Conservation (phyloP, 2,329 filamentous ascomycete species). For the Ceratocystis huliohia region DNA sequence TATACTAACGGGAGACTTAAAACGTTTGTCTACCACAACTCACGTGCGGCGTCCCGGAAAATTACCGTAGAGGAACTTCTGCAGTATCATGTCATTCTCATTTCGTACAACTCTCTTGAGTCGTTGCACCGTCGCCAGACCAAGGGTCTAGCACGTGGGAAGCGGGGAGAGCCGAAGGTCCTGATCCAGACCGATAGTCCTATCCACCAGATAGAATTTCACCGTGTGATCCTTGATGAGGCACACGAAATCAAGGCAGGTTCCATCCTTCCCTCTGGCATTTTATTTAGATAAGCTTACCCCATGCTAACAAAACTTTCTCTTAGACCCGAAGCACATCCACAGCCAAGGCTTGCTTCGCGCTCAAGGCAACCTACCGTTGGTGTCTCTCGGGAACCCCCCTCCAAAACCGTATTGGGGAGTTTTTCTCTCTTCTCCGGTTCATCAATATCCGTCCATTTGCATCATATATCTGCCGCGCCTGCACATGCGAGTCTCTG, state of each 20-base stretch:
- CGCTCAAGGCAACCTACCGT: slow-evolving; percentile 73
- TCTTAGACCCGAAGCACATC: slow-evolving; percentile 63
- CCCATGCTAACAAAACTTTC: not conserved
- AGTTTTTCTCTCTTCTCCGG: slow-evolving; percentile 87
- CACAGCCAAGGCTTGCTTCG: slow-evolving; percentile 90
- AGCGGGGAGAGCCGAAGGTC: not conserved
- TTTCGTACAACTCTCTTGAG: slow-evolving; percentile 87
- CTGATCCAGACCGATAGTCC: slow-evolving; percentile 34
- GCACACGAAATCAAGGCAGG: slow-evolving; percentile 79
- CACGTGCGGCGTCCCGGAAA: slow-evolving; percentile 68
- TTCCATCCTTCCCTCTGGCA: not conserved
- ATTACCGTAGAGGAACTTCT: slow-evolving; percentile 63
- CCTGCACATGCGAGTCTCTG: slow-evolving; percentile 64
- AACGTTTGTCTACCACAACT: slow-evolving; percentile 80
- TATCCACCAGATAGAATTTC: slow-evolving; percentile 77
- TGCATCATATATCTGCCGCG: slow-evolving; percentile 85
- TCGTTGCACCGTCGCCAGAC: slow-evolving; percentile 85
- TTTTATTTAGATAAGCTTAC: not conserved
- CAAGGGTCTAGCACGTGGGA: slow-evolving; percentile 59
- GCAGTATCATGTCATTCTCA: slow-evolving; percentile 86
- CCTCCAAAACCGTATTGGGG: slow-evolving; percentile 90
- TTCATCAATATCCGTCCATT: slow-evolving; percentile 85
- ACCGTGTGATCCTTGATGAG: slow-evolving; percentile 87
- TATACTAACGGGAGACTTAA: slow-evolving; percentile 83
- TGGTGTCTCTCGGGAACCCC: slow-evolving; percentile 95